Evolutionary conservation across 2,329 filamentous ascomycete genomes (phyloP).

Genomic region (Paecilomyces fulvus): DNA sequence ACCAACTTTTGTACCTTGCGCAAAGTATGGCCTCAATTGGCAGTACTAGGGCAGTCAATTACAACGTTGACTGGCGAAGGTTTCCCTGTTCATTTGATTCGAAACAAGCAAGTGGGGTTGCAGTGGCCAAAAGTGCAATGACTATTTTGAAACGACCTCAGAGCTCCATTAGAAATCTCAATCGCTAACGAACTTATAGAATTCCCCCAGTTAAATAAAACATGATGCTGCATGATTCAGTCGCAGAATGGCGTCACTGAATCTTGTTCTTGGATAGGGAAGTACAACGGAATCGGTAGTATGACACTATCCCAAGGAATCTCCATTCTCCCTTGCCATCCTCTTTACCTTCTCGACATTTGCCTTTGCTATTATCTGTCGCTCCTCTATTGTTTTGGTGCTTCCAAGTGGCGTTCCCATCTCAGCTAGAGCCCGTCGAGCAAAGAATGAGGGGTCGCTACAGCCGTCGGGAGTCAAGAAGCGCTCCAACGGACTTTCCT

Average conservation of each 20-base stretch:
- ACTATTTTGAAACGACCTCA: neutral
- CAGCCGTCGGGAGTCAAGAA: conserved; percentile 15
- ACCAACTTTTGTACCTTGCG: neutral
- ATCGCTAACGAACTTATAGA: neutral
- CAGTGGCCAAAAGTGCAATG: neutral
- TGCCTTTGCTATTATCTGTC: conserved; percentile 7
- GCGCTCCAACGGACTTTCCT: conserved; percentile 15
- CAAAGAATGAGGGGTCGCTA: conserved; percentile 12
- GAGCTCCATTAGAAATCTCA: neutral
- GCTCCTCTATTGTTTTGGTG: conserved; percentile 8
- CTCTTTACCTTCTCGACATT: conserved; percentile 4
- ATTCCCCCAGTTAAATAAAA: neutral
- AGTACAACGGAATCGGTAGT: too few relatives aligned
- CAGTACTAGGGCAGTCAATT: neutral
- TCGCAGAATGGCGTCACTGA: neutral
- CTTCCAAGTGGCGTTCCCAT: conserved; percentile 9
- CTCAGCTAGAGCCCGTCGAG: conserved; percentile 8
- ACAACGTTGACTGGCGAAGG: neutral
- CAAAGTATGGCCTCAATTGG: neutral
- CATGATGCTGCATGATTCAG: neutral
- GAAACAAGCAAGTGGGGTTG: neutral
- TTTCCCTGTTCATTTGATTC: neutral
- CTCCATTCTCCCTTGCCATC: neutral
- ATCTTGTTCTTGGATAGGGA: too few relatives aligned
- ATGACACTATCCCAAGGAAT: neutral